phyloP scores from a whole-genome alignment of 2,329 filamentous ascomycete species.

The Botrytis elliptica region DNA sequence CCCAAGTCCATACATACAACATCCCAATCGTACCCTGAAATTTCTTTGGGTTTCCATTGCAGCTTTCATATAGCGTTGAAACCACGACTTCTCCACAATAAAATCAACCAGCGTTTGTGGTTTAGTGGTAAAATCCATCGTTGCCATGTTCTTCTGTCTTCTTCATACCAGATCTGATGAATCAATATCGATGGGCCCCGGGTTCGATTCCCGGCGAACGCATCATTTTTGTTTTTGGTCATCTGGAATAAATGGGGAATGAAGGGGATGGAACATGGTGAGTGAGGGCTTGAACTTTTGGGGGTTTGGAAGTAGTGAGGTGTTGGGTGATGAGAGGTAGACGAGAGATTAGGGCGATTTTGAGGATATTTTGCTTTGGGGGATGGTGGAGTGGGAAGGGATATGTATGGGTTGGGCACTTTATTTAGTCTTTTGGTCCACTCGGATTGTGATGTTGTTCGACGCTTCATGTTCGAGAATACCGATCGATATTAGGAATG shows the following conservation, averaged over 20 bases:
- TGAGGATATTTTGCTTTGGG: neutral
- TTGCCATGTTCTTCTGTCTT: slow-evolving; percentile 10
- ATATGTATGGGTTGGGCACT: neutral
- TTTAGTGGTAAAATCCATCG: slow-evolving; percentile 27
- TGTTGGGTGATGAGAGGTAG: no score
- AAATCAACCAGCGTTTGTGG: slow-evolving; percentile 19
- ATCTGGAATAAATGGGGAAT: no score
- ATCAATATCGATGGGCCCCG: neutral
- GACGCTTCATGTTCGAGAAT: neutral
- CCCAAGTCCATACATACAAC: no score
- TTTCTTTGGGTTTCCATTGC: no score
- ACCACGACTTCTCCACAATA: no score
- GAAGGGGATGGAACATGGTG: neutral
- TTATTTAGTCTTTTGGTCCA: neutral
- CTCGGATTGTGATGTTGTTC: neutral
- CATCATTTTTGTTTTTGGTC: no score
- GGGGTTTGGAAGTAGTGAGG: neutral
- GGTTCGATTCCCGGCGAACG: slow-evolving; percentile 7
- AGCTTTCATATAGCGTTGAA: no score
- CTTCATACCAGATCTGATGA: no score
- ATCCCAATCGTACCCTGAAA: no score
- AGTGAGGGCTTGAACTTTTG: neutral
- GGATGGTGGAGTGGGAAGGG: neutral
- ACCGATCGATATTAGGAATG: neutral
- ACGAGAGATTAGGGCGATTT: neutral